A percentile compares a stretch with the other conserved stretches of the same genome.
These are phyloP conservation scores for Dittrichia graveolens DNA, from an alignment of 129 eudicot species.

Conservation along the genomic window DNA sequence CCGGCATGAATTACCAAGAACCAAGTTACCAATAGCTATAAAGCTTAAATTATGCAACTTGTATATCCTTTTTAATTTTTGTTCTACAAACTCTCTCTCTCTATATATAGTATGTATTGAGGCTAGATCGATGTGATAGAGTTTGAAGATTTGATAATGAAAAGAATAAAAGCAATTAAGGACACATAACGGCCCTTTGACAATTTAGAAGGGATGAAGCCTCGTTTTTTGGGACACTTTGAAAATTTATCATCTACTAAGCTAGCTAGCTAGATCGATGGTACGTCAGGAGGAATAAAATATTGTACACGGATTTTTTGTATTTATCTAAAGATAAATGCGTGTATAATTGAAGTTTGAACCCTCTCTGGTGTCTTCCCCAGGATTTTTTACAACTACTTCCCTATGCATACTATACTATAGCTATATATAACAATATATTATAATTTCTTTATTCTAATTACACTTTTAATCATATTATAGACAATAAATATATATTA, in stretches of 20 bases:
- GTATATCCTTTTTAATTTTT: neutral
- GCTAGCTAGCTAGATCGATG: too few species aligned
- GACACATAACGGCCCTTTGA: constrained; percentile 39
- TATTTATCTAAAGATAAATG: constrained; percentile 27
- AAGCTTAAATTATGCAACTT: constrained; percentile 25
- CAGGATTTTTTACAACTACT: constrained; percentile 21
- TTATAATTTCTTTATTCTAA: too few species aligned
- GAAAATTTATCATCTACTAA: constrained; percentile 38
- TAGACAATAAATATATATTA: too few species aligned
- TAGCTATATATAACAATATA: neutral
- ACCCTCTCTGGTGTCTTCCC: constrained; percentile 47
- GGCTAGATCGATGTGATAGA: constrained; percentile 10
- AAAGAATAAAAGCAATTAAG: constrained; percentile 26
- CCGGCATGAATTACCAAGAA: constrained; percentile 23
- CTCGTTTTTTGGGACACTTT: constrained; percentile 41
- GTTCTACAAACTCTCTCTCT: neutral
- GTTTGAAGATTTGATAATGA: constrained; percentile 28
- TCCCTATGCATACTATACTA: constrained; percentile 22
- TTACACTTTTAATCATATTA: too few species aligned
- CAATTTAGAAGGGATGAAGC: constrained; percentile 38
- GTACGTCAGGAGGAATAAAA: constrained; percentile 38
- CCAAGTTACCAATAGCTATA: constrained; percentile 23
- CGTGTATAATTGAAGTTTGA: constrained; percentile 55
- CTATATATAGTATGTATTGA: neutral
- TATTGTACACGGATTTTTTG: constrained; percentile 32